Evolutionary conservation across 495 filamentous ascomycete genomes (phyloP).

Genomic region (Chaetomium fimeti): DNA sequence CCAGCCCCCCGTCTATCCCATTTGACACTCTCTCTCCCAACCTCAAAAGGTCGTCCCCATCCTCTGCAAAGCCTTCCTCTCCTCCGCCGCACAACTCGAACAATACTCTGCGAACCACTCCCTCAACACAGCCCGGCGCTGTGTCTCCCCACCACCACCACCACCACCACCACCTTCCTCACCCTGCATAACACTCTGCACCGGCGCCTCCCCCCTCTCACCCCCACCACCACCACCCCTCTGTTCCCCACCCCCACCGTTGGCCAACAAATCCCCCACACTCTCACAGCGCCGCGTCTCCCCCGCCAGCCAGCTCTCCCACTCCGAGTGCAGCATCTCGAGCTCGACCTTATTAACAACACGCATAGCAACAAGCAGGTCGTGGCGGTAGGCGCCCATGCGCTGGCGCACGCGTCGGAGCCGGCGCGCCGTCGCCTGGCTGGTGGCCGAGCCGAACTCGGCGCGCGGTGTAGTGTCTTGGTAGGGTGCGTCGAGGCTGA

Average conservation of each 20-base stretch:
- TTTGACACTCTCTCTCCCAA: too few relatives aligned
- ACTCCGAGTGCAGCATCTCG: slow-evolving; percentile 81
- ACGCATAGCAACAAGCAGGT: slow-evolving; percentile 85
- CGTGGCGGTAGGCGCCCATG: slow-evolving; percentile 83
- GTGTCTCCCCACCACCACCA: slow-evolving; percentile 31
- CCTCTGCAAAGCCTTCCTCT: slow-evolving; percentile 35
- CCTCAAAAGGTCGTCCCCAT: slow-evolving; percentile 12
- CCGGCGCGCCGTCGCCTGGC: slow-evolving; percentile 60
- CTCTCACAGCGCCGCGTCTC: slow-evolving; percentile 68
- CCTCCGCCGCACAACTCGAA: slow-evolving; percentile 66
- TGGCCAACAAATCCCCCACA: slow-evolving; percentile 53
- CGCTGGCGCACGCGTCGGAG: slow-evolving; percentile 75
- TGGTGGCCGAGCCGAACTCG: slow-evolving; percentile 45
- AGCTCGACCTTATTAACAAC: slow-evolving; percentile 84
- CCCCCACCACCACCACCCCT: slow-evolving; percentile 22
- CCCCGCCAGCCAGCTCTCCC: slow-evolving; percentile 81
- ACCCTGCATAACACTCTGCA: slow-evolving; percentile 4
- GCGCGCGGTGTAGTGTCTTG: slow-evolving; percentile 28
- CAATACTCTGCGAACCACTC: slow-evolving; percentile 72
- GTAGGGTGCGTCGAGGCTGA: slow-evolving; percentile 52
- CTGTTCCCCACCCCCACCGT: slow-evolving; percentile 19
- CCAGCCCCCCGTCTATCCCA: background rate
- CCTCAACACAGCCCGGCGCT: slow-evolving; percentile 46
- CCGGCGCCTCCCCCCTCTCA: slow-evolving; percentile 35
- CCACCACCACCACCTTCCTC: slow-evolving; percentile 16